Base-by-base conservation (phyloP, 2,329 filamentous ascomycete genomes). In the Trichoderma sp. region DNA sequence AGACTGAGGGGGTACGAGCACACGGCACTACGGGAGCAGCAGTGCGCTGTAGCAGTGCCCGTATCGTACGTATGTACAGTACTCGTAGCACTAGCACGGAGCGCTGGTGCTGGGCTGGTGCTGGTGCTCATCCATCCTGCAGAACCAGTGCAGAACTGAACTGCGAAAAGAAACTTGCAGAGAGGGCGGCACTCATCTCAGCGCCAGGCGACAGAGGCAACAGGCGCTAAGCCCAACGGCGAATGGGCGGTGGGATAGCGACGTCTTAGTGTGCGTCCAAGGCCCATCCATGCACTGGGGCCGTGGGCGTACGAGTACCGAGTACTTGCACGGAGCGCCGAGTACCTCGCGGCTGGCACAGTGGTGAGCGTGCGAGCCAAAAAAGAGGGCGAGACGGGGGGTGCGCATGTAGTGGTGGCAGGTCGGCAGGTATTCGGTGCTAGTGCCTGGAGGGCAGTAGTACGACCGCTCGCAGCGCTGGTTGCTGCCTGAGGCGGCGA, bases 191-290 rank as follows among this genome's bases (percentile, higher is more conserved):
- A 57, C 56, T 43, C 67, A 73, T 68, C 43, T 58, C 70, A 72
- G 63, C 70, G 39, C 66, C 71, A 56, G 67, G 70, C 56, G 53
- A 51, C 32, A 68, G 64, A 65, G 70, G 64, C 32, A 60, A 78
- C 70, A 75, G 76, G 76, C 79, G 79, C 79, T 81, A 81, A 76
- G 74, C 80, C 80, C 76, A 80, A 80, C 73, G 61, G 75, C 76
- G 80, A 77, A 77, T 80, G 77, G 72, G 79, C 76, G 79, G 80
- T 79, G 79, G 78, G 78, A 78, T 78, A 76, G 75, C 74, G 73
- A 77, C 77, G 75, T 79, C 77, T 79, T 80, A 80, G 79, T 76
- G 78, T 73, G 76, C 36, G 62, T 65, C 61, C 71, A 43, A 61
- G 71, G 68, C 43, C 68, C 71, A 72, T 66, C 65, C 71, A 72